Percentiles rank a stretch among this genome's conserved stretches.
Conservation (phyloP, 345 rosid species). For the Lepidium sativum region DNA sequence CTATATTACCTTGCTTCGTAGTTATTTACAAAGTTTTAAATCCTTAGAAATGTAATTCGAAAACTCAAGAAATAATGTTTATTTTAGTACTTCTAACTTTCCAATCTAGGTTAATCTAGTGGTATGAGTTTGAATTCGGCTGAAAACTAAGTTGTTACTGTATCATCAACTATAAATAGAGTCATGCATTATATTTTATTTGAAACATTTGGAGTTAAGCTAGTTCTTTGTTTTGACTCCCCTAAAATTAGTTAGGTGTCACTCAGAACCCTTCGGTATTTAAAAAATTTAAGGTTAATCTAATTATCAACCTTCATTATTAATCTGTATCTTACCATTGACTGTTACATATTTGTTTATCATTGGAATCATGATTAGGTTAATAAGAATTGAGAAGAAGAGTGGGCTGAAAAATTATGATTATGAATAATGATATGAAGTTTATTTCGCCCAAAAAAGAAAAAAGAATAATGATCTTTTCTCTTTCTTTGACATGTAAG, state of each 20-base stretch:
- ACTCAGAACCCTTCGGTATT: no score
- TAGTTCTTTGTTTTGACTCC: no score
- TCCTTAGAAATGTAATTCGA: constrained; percentile 29
- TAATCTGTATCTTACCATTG: constrained; percentile 6
- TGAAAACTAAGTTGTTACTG: no score
- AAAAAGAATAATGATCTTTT: background rate
- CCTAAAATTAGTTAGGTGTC: no score
- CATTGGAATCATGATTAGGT: background rate
- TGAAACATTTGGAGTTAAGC: no score
- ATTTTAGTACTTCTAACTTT: background rate
- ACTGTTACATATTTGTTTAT: background rate
- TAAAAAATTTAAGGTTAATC: no score
- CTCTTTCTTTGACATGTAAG: constrained; percentile 1
- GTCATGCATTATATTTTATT: no score
- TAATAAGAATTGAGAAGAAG: background rate
- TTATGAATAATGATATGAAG: background rate
- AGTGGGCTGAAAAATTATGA: background rate
- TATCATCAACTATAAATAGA: no score
- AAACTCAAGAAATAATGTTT: constrained; percentile 20
- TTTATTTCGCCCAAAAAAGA: no score
- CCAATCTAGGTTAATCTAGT: constrained; percentile 18
- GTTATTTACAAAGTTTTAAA: constrained; percentile 71
- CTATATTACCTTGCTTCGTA: constrained; percentile 91
- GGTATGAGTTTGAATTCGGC: no score
- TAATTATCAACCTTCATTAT: constrained; percentile 14